Conservation (phyloP, 768 basidiomycete genomes). For the Leccinum ochraceum region DNA sequence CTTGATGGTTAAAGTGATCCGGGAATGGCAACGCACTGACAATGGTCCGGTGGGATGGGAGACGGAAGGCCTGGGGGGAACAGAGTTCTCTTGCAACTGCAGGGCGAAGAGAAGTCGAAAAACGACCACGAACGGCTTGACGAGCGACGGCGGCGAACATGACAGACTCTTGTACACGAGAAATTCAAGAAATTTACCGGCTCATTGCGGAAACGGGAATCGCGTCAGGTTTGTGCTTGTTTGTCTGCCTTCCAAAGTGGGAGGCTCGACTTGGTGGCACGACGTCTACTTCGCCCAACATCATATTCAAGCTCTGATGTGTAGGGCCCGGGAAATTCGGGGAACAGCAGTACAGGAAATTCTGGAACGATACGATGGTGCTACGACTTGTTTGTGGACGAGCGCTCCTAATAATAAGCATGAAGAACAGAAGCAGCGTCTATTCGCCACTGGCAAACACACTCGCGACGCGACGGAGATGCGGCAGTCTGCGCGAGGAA, state of each 20-base stretch:
- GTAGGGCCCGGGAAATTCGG: conserved; percentile 18
- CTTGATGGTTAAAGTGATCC: background rate
- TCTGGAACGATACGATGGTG: background rate
- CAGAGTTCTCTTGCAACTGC: background rate
- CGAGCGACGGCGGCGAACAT: conserved; percentile 22
- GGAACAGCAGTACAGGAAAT: background rate
- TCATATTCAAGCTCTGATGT: conserved; percentile 86
- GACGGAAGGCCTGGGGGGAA: conserved; percentile 1
- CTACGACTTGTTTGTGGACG: no score
- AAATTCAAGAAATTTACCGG: conserved; percentile 25
- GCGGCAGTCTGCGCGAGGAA: conserved; percentile 92
- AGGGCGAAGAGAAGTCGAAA: conserved; percentile 6
- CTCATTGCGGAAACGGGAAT: background rate
- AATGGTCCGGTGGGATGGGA: conserved; percentile 21
- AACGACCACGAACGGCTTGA: conserved; percentile 16
- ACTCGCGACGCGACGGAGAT: conserved; percentile 77
- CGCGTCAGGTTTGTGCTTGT: background rate
- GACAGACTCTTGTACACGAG: background rate
- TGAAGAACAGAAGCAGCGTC: conserved; percentile 42
- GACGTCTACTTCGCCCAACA: conserved; percentile 83
- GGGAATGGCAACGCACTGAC: conserved; percentile 24
- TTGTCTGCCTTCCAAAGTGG: background rate
- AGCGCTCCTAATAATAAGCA: conserved; percentile 47
- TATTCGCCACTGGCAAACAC: conserved; percentile 89
- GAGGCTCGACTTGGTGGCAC: background rate